Conservation (phyloP, 768 basidiomycete genomes). For the Amylocystis lapponica region DNA sequence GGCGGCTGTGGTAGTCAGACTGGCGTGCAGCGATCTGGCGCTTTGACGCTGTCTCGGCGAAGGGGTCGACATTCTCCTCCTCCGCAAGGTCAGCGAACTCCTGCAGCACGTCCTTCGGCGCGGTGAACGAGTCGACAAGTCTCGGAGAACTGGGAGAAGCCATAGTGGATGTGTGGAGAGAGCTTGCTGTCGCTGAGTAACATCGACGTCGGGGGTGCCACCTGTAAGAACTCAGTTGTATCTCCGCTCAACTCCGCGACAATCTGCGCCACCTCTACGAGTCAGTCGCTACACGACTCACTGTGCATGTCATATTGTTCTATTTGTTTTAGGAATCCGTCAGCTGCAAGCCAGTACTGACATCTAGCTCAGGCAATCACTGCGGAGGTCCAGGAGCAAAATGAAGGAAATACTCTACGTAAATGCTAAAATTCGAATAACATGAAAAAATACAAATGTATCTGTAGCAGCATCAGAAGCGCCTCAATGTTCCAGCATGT, state of each 20-base stretch:
- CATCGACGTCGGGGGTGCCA: background rate
- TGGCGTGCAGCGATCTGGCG: slow-evolving; percentile 92
- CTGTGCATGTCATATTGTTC: too few species aligned
- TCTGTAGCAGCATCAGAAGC: too few species aligned
- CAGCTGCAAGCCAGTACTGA: too few species aligned
- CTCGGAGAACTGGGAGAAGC: slow-evolving; percentile 35
- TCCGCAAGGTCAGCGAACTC: slow-evolving; percentile 94
- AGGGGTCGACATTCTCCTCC: slow-evolving; percentile 87
- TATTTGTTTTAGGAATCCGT: too few species aligned
- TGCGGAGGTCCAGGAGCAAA: too few species aligned
- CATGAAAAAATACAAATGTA: too few species aligned
- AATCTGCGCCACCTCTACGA: background rate
- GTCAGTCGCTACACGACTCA: too few species aligned
- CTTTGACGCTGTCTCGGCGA: slow-evolving; percentile 87
- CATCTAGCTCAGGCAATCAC: too few species aligned
- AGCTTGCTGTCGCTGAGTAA: background rate
- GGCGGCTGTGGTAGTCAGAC: slow-evolving; percentile 90
- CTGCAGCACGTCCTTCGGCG: slow-evolving; percentile 86
- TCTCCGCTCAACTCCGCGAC: background rate
- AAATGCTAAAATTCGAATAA: too few species aligned
- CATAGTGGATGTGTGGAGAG: slow-evolving; percentile 17
- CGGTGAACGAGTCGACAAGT: slow-evolving; percentile 88
- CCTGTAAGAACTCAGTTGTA: background rate
- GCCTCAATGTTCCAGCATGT: too few species aligned
- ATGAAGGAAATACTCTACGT: too few species aligned